Evolutionary conservation across 306 rosid genomes (phyloP).

Genomic region (Ceratonia siliqua): DNA sequence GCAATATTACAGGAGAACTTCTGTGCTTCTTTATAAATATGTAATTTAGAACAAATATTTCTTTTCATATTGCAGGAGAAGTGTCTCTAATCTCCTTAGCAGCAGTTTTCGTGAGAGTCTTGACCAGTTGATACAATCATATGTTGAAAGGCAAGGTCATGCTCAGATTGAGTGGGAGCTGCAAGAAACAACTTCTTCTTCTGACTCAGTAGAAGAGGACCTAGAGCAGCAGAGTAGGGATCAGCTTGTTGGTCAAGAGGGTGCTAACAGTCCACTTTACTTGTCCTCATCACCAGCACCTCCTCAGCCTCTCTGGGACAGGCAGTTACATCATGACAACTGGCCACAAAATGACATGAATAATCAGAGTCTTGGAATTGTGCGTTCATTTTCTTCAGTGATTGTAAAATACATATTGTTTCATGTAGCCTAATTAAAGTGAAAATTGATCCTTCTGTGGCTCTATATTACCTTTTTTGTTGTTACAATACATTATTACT

Average conservation of each 20-base stretch:
- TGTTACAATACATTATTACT: neutral
- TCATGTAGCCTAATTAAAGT: neutral
- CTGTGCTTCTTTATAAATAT: constrained; percentile 3
- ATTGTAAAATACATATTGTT: constrained; percentile 16
- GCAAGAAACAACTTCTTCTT: constrained; percentile 54
- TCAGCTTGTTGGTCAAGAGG: constrained; percentile 56
- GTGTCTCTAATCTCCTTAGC: constrained; percentile 86
- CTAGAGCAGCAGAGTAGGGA: constrained; percentile 55
- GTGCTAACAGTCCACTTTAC: constrained; percentile 43
- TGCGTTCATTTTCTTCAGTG: constrained; percentile 39
- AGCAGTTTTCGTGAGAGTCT: constrained; percentile 93
- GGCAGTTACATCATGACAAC: constrained; percentile 53
- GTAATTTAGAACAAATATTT: constrained; percentile 9
- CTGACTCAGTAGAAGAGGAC: constrained; percentile 62
- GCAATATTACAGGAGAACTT: constrained; percentile 9
- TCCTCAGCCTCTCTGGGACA: constrained; percentile 68
- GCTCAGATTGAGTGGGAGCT: constrained; percentile 69
- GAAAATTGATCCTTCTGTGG: neutral
- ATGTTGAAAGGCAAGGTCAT: constrained; percentile 76
- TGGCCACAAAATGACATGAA: constrained; percentile 73
- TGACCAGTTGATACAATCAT: constrained; percentile 81
- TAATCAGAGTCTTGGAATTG: constrained; percentile 65
- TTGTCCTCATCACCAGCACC: constrained; percentile 59
- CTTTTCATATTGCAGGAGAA: constrained; percentile 70
- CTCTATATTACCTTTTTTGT: neutral